Evolutionary conservation across 768 basidiomycete species (phyloP).

Genomic region (Trametes cingulata): DNA sequence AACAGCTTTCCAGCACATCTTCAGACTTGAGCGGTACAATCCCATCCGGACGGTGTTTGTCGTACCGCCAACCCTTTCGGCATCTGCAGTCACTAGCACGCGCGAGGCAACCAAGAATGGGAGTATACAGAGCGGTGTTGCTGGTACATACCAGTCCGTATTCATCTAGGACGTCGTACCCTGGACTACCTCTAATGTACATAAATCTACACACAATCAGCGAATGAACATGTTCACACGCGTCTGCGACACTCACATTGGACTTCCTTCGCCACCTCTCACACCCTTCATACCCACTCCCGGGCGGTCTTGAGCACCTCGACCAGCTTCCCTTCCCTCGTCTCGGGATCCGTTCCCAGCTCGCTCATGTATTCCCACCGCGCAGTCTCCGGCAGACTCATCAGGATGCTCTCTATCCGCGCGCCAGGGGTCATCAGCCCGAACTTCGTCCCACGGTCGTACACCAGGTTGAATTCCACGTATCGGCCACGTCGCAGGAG

Average conservation of each 20-base stretch:
- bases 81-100: no score
- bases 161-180: no score
- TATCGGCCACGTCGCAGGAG: conserved; percentile 83
- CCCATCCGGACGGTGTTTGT: no score
- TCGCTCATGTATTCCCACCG: conserved; percentile 71
- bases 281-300: conserved; percentile 46
- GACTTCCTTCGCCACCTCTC: not conserved
- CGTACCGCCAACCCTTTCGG: no score
- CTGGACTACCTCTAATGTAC: no score
- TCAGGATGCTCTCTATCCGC: conserved; percentile 63
- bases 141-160: no score
- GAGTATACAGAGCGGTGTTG: no score
- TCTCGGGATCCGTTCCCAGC: conserved; percentile 48
- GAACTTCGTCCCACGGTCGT: conserved; percentile 70
- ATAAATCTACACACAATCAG: no score
- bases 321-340: conserved; percentile 51
- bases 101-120: no score
- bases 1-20: no score
- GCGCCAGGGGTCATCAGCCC: conserved; percentile 61
- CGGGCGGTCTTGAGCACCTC: conserved; percentile 49
- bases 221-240: no score
- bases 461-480: conserved; percentile 85
- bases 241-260: not conserved
- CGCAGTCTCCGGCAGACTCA: conserved; percentile 64
- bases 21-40: no score